Conservation (phyloP, 2,329 filamentous ascomycete genomes). For the Sporothrix dimorphospora region DNA sequence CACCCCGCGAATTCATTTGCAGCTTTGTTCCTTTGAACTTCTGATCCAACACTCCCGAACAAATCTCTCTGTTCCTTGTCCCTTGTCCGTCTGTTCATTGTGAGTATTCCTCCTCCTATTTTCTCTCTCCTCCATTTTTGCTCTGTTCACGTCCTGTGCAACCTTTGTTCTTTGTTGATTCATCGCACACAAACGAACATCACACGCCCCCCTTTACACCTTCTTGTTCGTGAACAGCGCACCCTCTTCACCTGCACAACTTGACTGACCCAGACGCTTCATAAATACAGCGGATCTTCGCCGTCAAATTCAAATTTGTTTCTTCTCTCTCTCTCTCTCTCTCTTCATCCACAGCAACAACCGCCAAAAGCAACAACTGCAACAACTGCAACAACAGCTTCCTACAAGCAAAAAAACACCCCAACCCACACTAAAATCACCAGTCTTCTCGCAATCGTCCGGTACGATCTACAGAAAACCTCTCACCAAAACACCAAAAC, state of each 20-base stretch:
- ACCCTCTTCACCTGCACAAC: constrained; percentile 9
- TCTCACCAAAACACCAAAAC: not conserved
- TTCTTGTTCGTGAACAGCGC: constrained; percentile 17
- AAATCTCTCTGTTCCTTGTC: not conserved
- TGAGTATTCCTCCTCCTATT: not conserved
- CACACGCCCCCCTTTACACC: not conserved
- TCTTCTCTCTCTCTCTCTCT: not conserved
- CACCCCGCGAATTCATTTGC: not conserved
- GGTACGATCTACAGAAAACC: constrained; percentile 43
- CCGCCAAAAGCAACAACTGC: not conserved
- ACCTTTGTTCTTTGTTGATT: constrained; percentile 11
- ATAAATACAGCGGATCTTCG: constrained; percentile 18
- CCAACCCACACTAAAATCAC: constrained; percentile 32
- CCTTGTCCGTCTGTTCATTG: constrained; percentile 17
- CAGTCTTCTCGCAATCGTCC: constrained; percentile 41
- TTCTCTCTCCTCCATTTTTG: not conserved
- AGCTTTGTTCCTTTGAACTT: constrained; percentile 14
- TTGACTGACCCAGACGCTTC: constrained; percentile 7
- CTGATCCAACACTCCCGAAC: not conserved
- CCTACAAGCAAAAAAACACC: constrained; percentile 25
- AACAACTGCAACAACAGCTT: not conserved
- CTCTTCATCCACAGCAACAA: not conserved
- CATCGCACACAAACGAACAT: not conserved
- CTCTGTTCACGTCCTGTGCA: constrained; percentile 10
- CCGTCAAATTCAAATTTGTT: not conserved